Base-by-base conservation (phyloP, 2,329 filamentous ascomycete genomes). In the Rhinocladiella mackenziei region DNA sequence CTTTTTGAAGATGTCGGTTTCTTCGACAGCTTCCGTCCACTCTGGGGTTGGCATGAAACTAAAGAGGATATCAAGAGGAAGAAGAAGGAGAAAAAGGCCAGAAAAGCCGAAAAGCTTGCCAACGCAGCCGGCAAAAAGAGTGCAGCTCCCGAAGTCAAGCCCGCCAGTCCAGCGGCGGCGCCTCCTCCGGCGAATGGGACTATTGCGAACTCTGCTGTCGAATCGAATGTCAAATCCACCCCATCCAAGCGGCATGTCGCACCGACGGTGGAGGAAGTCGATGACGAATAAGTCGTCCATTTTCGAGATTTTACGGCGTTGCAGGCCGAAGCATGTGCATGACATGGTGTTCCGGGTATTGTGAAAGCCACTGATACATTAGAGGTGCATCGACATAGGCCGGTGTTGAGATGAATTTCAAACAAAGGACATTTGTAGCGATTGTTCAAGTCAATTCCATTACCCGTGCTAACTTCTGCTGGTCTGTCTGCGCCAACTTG, bases 1-100 rank as follows among this genome's bases (percentile, higher is more conserved):
- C 72, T 98, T 14, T 98, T 96, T 73, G 92, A 98, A 65, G 92
- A 98, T 63, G 92, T 98, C 19, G 94, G 91, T 5, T 97, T 98
- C 71, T 84, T 98, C 67, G 92, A 98, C 64, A 94, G 86, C 60
- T 98, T 98, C 77, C 84, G 84, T 62, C 92, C 92, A 14, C 70
- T 95, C 4, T 98, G 92, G 91, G 92, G 88, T 48, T 98, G 92
- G 92, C 92, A 98, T 66, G 89, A 95, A 44, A 57, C 48, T 28
- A 60, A 60, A 46, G 55, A 70, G 48, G 80, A 79, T 63, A 80
- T 81, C 71, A 74, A 74, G 65, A 79, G 77, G 65, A 76, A 74
- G 65, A 48, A 48, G 47, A 15, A 51, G 37, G 49, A 50, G 54
- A 65, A 65, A 57, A 63, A 63, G 55, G 51, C 56, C 3, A 62